Evolutionary conservation across 495 filamentous ascomycete genomes (phyloP).

Genomic region (Astrothelium macrocarpum): DNA sequence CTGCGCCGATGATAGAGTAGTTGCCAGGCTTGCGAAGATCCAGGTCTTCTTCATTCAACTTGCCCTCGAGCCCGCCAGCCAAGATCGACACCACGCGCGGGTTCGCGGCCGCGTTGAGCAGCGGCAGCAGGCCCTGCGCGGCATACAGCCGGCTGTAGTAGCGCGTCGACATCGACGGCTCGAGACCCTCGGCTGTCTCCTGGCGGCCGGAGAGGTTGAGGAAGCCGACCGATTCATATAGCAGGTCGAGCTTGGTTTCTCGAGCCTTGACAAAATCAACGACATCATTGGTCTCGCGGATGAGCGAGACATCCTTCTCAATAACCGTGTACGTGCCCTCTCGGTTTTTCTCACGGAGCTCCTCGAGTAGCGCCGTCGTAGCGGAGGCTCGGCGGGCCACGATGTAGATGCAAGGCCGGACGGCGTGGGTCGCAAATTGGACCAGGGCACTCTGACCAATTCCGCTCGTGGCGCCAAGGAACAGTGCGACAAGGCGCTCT

Average conservation of each 20-base stretch:
- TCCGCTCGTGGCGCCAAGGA: conserved; percentile 35
- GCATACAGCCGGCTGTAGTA: conserved; percentile 38
- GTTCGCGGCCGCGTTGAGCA: conserved; percentile 21
- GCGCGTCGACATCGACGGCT: conserved; percentile 26
- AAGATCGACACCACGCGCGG: conserved; percentile 21
- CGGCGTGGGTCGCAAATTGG: conserved; percentile 27
- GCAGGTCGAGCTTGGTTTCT: conserved; percentile 21
- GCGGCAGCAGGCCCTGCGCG: conserved; percentile 29
- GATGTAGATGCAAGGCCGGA: conserved; percentile 30
- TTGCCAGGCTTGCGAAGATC: conserved; percentile 11
- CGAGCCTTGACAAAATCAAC: conserved; percentile 12
- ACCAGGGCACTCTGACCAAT: conserved; percentile 33
- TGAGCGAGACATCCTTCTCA: conserved; percentile 18
- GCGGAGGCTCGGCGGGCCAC: conserved; percentile 25
- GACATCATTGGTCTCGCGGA: conserved; percentile 15
- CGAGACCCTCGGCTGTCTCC: conserved; percentile 26
- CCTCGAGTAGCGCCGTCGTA: conserved; percentile 4
- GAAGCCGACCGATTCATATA: conserved; percentile 27
- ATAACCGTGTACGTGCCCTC: conserved; percentile 16
- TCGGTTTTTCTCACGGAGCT: conserved; percentile 12
- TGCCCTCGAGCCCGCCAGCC: conserved; percentile 20
- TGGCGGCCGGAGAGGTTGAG: conserved; percentile 13
- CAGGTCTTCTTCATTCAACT: conserved; percentile 20
- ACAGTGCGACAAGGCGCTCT: too few relatives aligned
- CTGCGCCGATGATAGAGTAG: conserved; percentile 13